Evolutionary conservation across 176 grass and related monocot species (phyloP).

Genomic region (Aegilops tauschii): DNA sequence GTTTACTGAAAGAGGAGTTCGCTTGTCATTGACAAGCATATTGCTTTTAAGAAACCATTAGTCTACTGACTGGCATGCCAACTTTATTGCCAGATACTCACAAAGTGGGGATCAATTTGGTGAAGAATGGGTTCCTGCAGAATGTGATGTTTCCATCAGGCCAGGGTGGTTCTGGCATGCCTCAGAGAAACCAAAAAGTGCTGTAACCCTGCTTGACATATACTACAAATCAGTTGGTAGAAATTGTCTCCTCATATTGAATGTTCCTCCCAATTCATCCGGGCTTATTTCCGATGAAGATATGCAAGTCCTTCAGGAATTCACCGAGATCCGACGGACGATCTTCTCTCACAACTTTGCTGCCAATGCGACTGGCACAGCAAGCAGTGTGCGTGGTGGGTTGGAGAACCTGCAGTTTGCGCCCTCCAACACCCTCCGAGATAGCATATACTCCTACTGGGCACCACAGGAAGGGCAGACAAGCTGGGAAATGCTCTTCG

Average conservation of each 20-base stretch:
- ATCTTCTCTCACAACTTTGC: conserved; percentile 82
- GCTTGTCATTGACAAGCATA: background rate
- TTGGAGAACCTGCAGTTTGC: conserved; percentile 48
- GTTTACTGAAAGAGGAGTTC: background rate
- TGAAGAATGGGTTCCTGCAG: conserved; percentile 84
- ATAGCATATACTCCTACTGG: conserved; percentile 74
- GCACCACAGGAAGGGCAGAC: conserved; percentile 57
- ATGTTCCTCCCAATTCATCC: conserved; percentile 86
- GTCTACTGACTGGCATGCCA: background rate
- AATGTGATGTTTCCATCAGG: conserved; percentile 94
- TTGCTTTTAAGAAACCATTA: background rate
- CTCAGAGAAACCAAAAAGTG: conserved; percentile 73
- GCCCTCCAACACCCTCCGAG: conserved; percentile 56
- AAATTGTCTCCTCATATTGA: conserved; percentile 91
- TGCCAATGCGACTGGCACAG: conserved; percentile 52
- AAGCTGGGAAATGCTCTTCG: conserved; percentile 60
- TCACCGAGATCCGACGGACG: conserved; percentile 49
- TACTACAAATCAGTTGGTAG: conserved; percentile 96
- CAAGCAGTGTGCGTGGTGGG: conserved; percentile 70
- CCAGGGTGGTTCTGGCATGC: conserved; percentile 94
- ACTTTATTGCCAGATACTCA: conserved; percentile 55
- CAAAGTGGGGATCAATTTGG: conserved; percentile 64
- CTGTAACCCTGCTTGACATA: conserved; percentile 65
- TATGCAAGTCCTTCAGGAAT: conserved; percentile 67
- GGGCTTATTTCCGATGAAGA: conserved; percentile 82